A percentile compares a stretch with the other conserved stretches of the same genome.
Evolutionary conservation across 169 alveolate genomes (phyloP).

Genomic region (Pseudocohnilembus persalinus): DNA sequence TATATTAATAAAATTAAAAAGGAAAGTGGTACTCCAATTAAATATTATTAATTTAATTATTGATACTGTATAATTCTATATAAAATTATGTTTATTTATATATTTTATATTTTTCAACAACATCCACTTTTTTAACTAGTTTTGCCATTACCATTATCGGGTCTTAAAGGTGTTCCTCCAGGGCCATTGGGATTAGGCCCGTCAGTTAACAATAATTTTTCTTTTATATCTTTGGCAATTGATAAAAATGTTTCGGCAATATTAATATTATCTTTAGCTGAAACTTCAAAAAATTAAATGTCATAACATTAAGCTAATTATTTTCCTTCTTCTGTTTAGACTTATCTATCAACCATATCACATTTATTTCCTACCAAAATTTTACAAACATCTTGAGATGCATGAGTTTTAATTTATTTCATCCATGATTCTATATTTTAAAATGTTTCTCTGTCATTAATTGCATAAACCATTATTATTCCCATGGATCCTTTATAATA

Average conservation of each 20-base stretch:
- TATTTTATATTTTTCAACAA: not conserved
- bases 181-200: not conserved
- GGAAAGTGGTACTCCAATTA: not conserved
- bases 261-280: conserved; percentile 59
- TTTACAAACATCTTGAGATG: conserved; percentile 59
- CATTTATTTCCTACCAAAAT: conserved; percentile 80
- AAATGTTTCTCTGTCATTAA: conserved; percentile 66
- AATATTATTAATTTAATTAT: too few relatives aligned
- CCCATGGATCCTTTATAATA: conserved; percentile 84
- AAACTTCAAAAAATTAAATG: conserved; percentile 65
- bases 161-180: not conserved
- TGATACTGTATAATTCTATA: not conserved
- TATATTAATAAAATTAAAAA: too few relatives aligned
- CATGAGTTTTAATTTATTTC: conserved; percentile 68
- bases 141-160: not conserved
- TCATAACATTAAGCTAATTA: conserved; percentile 62
- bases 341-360: conserved; percentile 63
- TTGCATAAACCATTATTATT: conserved; percentile 73
- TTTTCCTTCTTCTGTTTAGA: conserved; percentile 63
- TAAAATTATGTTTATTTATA: too few relatives aligned
- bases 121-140: not conserved
- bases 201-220: conserved; percentile 13
- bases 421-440: conserved; percentile 68
- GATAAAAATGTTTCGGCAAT: conserved; percentile 29
- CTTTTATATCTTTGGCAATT: conserved; percentile 49